phyloP scores from a whole-genome alignment of 2,329 filamentous ascomycete genomes.

The Colletotrichum salicis region DNA sequence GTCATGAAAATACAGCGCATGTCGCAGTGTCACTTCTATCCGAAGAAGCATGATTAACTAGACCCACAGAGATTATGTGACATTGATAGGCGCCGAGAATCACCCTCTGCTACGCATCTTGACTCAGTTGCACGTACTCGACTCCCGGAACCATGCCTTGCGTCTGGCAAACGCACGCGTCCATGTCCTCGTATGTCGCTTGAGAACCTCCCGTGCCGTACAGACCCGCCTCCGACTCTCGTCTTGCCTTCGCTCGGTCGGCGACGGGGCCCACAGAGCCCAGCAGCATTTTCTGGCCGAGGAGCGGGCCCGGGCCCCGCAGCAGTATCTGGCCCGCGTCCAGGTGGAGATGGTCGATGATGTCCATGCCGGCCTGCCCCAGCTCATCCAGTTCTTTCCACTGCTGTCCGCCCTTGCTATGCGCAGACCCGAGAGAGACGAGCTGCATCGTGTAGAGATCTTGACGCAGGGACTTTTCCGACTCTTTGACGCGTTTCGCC shows the following conservation, averaged over 20 bases:
- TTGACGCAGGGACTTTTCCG: not conserved
- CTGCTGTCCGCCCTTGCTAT: not conserved
- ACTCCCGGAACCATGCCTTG: not conserved
- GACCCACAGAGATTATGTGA: no score
- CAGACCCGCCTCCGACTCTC: not conserved
- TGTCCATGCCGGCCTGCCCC: slow-evolving; percentile 1
- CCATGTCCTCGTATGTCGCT: not conserved
- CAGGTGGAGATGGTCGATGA: slow-evolving; percentile 4
- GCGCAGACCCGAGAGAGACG: not conserved
- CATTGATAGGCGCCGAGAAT: not conserved
- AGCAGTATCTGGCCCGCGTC: not conserved
- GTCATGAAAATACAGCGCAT: not conserved
- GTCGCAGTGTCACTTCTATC: not conserved
- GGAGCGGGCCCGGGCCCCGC: not conserved
- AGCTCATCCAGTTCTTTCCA: not conserved
- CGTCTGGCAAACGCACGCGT: not conserved
- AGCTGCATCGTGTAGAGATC: not conserved
- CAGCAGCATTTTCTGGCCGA: not conserved
- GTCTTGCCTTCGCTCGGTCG: not conserved
- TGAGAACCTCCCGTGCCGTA: not conserved
- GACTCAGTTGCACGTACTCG: not conserved
- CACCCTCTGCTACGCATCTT: not conserved
- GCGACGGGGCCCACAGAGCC: not conserved
- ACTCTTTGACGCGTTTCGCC: not conserved
- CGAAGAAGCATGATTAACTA: not conserved